Base-by-base conservation (phyloP, 176 grass and related monocot species). In the Miscanthus lutarioriparius region DNA sequence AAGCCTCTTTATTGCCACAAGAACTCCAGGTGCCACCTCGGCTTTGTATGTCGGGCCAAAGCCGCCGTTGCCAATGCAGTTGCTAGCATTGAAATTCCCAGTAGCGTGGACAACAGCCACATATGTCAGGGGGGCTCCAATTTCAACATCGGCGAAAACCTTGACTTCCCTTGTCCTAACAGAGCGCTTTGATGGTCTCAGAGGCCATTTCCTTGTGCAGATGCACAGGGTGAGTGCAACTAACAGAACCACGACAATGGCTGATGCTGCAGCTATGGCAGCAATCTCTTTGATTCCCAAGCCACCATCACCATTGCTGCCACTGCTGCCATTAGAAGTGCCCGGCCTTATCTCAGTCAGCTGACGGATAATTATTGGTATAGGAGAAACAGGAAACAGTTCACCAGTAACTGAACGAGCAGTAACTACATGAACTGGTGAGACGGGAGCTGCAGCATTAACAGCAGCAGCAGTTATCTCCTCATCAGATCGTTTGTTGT, bases 1-100 rank as follows among this genome's bases (percentile, higher is more conserved):
- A 75, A 97, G 95, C 76, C 84, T 94, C 83, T 97, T 97, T 86
- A 97, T 91, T 72, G 95, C 95, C 78, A 97, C 92, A 58, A 97
- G 20, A 91, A 92, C 66, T 38, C 92, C 92, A 80, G 95, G 92
- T 32, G 90, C 79, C 87, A 97, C 41, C 87, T 94, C 92, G 38
- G 92, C 92, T 76, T 74, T 94, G 79, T 97, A 97, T 70, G 95
- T 97, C 10, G 95, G 66, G 36, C 92, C 95, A 86, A 94, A 97
- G 64, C 92, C 92, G 1, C 95, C 95, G 77, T 49, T 87, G 56
- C 95, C 95, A 74, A 97, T 97, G 74, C 92, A 97, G 70, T 94
- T 97, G 73, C 90, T 94, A 44, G 90, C 86, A 45, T 91, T 97
- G 32, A 97, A 97, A 91, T 89, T 89, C 17, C 92, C 90, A 15